Percentiles rank a stretch among this genome's conserved stretches.
Conservation (phyloP, 176 grass and related monocot species). For the Puya raimondii region DNA sequence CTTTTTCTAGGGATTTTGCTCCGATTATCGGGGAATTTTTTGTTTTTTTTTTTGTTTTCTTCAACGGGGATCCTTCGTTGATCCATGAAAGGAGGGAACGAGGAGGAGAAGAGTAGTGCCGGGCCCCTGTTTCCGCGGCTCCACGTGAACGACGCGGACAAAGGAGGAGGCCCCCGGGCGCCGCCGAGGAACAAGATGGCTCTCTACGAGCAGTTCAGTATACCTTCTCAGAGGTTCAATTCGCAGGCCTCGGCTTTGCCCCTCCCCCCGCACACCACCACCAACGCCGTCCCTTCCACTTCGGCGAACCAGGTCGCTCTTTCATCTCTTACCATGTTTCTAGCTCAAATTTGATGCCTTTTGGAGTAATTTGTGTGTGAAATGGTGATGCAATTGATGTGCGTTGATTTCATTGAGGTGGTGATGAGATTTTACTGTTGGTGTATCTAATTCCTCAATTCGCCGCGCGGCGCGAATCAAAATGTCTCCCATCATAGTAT, state of each 20-base stretch:
- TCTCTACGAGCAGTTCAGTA: constrained; percentile 87
- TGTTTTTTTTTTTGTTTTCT: not conserved
- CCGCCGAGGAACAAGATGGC: constrained; percentile 99
- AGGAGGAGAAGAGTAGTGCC: constrained; percentile 48
- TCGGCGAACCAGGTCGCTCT: constrained; percentile 34
- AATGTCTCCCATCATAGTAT: too few relatives aligned
- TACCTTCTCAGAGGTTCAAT: constrained; percentile 50
- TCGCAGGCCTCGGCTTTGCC: constrained; percentile 3
- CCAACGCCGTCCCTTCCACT: constrained; percentile 17
- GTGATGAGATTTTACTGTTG: too few relatives aligned
- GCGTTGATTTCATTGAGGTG: too few relatives aligned
- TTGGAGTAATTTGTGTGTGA: not conserved
- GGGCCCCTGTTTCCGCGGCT: constrained; percentile 86
- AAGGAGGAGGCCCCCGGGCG: constrained; percentile 72
- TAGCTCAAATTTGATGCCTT: not conserved
- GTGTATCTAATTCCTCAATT: too few relatives aligned
- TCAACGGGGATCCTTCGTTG: not conserved
- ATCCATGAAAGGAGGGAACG: constrained; percentile 23
- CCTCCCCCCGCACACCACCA: constrained; percentile 13
- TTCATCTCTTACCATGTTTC: not conserved
- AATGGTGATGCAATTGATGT: too few relatives aligned
- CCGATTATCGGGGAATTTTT: not conserved
- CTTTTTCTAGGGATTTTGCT: not conserved
- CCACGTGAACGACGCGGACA: constrained; percentile 78
- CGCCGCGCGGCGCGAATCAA: too few relatives aligned